Percentiles rank a stretch among this genome's conserved stretches.
phyloP scores from a whole-genome alignment of 495 filamentous ascomycete genomes.

The Penicillium arizonense region DNA sequence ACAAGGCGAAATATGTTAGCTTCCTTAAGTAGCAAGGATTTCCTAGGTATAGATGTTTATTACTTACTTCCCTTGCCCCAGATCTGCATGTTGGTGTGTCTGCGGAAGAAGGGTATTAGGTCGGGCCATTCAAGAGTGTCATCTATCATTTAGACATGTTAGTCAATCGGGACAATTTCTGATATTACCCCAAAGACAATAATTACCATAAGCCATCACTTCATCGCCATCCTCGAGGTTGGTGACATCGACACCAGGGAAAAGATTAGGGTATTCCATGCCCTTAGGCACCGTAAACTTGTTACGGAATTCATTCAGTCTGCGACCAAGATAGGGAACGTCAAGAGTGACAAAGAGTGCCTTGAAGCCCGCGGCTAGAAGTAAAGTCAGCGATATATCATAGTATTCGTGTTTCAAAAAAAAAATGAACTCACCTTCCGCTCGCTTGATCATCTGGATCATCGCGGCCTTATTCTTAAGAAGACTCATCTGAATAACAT shows the following conservation, averaged over 20 bases:
- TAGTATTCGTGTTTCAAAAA: conserved; percentile 3
- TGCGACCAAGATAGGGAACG: conserved; percentile 75
- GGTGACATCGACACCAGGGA: conserved; percentile 1
- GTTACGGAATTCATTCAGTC: conserved; percentile 38
- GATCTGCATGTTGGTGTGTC: conserved; percentile 86
- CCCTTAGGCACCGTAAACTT: conserved; percentile 37
- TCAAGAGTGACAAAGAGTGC: conserved; percentile 94
- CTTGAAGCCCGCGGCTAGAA: conserved; percentile 68
- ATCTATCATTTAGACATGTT: neutral
- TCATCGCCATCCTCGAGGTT: conserved; percentile 6
- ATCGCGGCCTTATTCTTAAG: conserved; percentile 83
- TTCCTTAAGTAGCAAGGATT: no score
- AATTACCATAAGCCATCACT: conserved; percentile 3
- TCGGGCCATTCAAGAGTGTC: neutral
- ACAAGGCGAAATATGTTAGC: no score
- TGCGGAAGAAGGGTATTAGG: conserved; percentile 68
- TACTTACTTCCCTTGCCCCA: conserved; percentile 70
- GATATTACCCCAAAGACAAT: neutral
- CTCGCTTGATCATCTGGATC: conserved; percentile 75
- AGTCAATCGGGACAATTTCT: no score
- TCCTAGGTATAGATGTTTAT: neutral
- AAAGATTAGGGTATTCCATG: conserved; percentile 13
- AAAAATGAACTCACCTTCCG: conserved; percentile 51
- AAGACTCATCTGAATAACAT: conserved; percentile 74
- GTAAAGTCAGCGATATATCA: conserved; percentile 3